phyloP scores from a whole-genome alignment of 2,329 filamentous ascomycete genomes.

The Xylariales sp. region DNA sequence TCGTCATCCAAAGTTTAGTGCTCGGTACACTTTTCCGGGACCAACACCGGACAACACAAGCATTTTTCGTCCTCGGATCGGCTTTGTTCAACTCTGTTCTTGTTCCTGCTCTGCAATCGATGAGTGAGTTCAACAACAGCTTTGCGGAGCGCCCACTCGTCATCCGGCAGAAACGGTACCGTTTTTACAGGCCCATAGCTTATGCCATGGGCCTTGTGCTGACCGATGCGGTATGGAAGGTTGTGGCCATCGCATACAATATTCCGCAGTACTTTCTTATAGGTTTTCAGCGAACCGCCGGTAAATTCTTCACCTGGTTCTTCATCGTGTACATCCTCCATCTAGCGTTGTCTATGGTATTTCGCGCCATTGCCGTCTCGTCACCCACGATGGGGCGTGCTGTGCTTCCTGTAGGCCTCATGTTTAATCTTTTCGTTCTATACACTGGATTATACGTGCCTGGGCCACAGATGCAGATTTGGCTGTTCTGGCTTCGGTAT shows the following conservation, averaged over 20 bases:
- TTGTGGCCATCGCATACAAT: constrained; percentile 53
- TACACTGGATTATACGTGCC: constrained; percentile 60
- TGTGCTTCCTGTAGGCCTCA: constrained; percentile 52
- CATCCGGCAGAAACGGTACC: constrained; percentile 53
- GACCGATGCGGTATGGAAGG: constrained; percentile 56
- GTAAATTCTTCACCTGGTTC: constrained; percentile 73
- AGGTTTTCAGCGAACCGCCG: constrained; percentile 59
- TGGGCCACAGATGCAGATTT: constrained; percentile 64
- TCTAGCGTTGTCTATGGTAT: constrained; percentile 74
- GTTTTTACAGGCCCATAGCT: constrained; percentile 44
- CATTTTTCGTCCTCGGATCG: constrained; percentile 42
- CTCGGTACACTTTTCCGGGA: constrained; percentile 41
- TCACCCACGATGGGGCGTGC: constrained; percentile 63
- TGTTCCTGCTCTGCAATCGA: constrained; percentile 60
- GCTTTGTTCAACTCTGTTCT: constrained; percentile 60
- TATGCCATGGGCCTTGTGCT: constrained; percentile 40
- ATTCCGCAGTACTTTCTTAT: constrained; percentile 57
- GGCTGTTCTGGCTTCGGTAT: constrained; percentile 73
- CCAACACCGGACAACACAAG: constrained; percentile 30
- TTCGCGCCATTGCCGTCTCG: constrained; percentile 70
- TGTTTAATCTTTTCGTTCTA: constrained; percentile 61
- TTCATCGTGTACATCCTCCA: constrained; percentile 66
- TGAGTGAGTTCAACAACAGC: constrained; percentile 59
- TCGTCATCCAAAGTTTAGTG: constrained; percentile 36
- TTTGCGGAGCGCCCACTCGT: constrained; percentile 38